phyloP scores from a whole-genome alignment of 768 basidiomycete species.

The Saitozyma podzolica region DNA sequence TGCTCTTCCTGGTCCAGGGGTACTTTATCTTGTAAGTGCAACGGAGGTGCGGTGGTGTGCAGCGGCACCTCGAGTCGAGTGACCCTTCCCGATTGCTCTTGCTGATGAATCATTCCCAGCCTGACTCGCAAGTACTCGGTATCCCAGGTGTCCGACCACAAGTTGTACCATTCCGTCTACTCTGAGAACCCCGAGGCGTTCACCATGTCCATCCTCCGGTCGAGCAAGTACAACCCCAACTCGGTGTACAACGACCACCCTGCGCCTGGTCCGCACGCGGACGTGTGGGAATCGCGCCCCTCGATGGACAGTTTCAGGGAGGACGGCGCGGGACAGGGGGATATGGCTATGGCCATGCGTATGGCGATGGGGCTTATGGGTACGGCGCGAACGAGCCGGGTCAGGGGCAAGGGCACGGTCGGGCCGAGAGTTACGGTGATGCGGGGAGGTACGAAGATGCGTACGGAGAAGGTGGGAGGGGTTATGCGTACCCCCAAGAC shows the following conservation, averaged over 20 bases:
- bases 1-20: conserved; percentile 77
- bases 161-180: conserved; percentile 72
- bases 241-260: conserved; percentile 34
- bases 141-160: conserved; percentile 75
- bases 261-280: conserved; percentile 18
- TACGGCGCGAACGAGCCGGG: conserved; percentile 3
- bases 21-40: conserved; percentile 51
- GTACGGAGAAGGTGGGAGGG: conserved; percentile 9
- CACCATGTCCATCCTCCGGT: conserved; percentile 50
- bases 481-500: conserved; percentile 1
- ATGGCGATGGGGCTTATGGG: not conserved
- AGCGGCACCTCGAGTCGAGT: no score
- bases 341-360: conserved; percentile 7
- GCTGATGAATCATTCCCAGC: conserved; percentile 21
- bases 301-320: conserved; percentile 35
- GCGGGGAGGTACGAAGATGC: conserved; percentile 31
- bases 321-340: conserved; percentile 4
- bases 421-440: conserved; percentile 11
- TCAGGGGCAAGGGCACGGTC: conserved; percentile 10
- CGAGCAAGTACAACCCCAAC: conserved; percentile 38
- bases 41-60: conserved; percentile 6
- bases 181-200: conserved; percentile 55
- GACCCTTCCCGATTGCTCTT: not conserved
- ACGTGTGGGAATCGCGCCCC: conserved; percentile 48
- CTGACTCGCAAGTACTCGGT: conserved; percentile 66